These are phyloP conservation scores for Coemansia sp. DNA, from an alignment of 192 early-diverging fungal genomes.

Conservation along the genomic window DNA sequence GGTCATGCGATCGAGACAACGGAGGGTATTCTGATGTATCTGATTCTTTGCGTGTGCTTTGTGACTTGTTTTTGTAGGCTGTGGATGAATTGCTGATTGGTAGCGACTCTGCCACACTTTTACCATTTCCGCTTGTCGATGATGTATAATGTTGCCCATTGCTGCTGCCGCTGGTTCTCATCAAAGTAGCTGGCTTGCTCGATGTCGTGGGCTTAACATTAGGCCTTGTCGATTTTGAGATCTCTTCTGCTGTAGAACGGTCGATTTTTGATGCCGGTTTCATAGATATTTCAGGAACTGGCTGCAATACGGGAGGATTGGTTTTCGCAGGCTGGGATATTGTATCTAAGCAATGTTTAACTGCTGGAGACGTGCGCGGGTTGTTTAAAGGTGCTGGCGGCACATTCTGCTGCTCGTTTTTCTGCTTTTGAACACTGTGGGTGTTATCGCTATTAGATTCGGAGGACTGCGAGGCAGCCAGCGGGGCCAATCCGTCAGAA, in stretches of 20 bases:
- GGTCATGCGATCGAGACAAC: neutral
- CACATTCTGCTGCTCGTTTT: conserved; percentile 10
- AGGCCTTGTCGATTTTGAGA: neutral
- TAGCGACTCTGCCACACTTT: neutral
- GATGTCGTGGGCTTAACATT: neutral
- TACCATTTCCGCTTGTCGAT: neutral
- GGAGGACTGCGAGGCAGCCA: neutral
- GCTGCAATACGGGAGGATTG: neutral
- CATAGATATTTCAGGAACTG: neutral
- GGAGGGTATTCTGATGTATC: neutral
- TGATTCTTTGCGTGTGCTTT: neutral
- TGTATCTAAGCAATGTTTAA: neutral
- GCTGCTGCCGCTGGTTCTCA: neutral
- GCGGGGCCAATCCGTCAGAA: neutral
- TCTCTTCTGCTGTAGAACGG: neutral
- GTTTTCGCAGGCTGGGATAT: neutral
- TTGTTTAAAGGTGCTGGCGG: conserved; percentile 27
- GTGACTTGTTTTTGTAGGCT: neutral
- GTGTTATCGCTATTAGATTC: neutral
- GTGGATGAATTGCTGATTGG: neutral
- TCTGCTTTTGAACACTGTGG: conserved; percentile 5
- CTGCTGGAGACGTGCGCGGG: neutral
- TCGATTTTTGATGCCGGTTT: neutral
- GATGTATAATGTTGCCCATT: neutral
- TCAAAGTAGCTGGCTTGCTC: neutral